phyloP scores from a whole-genome alignment of 306 rosid genomes.

The Acmispon strigosus region DNA sequence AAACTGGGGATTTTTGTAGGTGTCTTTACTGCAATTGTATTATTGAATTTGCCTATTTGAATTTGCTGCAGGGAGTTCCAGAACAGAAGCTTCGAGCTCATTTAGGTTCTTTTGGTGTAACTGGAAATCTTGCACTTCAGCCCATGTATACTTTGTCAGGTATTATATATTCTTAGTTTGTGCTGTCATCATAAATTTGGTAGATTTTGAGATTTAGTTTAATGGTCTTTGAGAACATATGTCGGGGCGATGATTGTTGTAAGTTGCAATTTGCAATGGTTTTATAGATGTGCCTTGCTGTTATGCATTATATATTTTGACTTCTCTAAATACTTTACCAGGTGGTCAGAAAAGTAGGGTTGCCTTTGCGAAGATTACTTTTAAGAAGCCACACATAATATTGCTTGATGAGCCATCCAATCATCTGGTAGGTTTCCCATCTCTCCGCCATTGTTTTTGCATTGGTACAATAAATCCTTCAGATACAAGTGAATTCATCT shows the following conservation, averaged over 20 bases:
- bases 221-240: background rate
- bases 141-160: conserved; percentile 99
- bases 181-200: background rate
- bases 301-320: conserved; percentile 2
- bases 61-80: conserved; percentile 80
- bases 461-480: background rate
- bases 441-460: conserved; percentile 9
- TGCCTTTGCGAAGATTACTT: conserved; percentile 95
- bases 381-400: conserved; percentile 95
- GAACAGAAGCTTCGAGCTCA: conserved; percentile 97
- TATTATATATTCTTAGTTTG: conserved; percentile 23
- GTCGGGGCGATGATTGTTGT: background rate
- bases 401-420: conserved; percentile 99
- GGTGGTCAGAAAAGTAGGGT: conserved; percentile 99
- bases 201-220: background rate
- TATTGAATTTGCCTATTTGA: conserved; percentile 15
- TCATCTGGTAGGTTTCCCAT: conserved; percentile 66
- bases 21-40: conserved; percentile 7
- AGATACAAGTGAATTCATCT: background rate
- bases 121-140: conserved; percentile 99
- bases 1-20: background rate
- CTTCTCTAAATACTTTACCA: conserved; percentile 26
- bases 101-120: conserved; percentile 94
- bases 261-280: background rate
- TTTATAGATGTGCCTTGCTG: background rate